Base-by-base conservation (phyloP, 768 basidiomycete genomes). In the Amanita rubescens region DNA sequence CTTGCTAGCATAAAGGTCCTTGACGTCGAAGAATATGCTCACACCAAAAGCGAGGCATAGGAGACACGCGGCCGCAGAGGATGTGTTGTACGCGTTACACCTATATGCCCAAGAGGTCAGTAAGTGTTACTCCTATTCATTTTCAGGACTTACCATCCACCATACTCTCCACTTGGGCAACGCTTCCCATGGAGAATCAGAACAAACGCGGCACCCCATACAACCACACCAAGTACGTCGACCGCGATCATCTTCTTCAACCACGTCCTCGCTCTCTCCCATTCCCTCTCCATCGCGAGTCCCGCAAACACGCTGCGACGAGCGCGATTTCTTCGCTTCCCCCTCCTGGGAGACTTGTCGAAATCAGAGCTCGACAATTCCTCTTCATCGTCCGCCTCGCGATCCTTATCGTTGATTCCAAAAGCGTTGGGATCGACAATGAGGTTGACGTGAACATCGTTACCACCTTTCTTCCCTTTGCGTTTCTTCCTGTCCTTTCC, bases 71-170 rank as follows among this genome's bases (percentile, higher is more conserved):
- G 77, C 74, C 12, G 85, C 84, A 1, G 78, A 74, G 5, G 83
- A 84, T 11, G 80, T 69, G 61, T 86, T 87, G 65, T 84, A 88
- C 7, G 81, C 82, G 58, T 80, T 81, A 64, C 85, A 86, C 85
- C 85, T 85, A 34, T 57, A 14, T 15, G 20, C 43, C 20, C n/a
- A n/a, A n/a, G 55, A 57, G 24, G 59, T 59, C 24, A 35, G 37
- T 27, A 32, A 48, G 17, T 41, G n/a, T 15, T 19, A 5, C 14
- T 48, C 12, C 27, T 1, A 19, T 50, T 20, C 30, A 35, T 30
- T 27, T 49, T 12, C 45, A 24, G 41, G 22, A 49, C 77, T 58
- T 57, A 85, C 84, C 84, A 86, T 63, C 84, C 84, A 50, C 78
- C 70, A 60, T 76, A 85, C 17, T 66, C 68, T 2, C 84, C 84